Conservation (phyloP, 352 stramenopile genomes). For the Pythium utonaiense region DNA sequence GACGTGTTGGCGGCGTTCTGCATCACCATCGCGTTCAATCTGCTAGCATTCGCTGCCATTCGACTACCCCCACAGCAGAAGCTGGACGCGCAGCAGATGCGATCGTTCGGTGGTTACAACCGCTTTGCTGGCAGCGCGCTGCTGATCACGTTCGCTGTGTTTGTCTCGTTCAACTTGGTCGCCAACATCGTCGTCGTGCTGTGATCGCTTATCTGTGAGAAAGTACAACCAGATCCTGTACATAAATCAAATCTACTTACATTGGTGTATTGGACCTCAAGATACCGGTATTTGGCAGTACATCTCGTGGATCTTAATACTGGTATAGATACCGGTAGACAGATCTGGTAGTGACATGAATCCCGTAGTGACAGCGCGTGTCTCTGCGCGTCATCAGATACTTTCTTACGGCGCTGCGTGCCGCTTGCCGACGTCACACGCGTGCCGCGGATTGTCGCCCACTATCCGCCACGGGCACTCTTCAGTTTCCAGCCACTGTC, state of each 20-base stretch:
- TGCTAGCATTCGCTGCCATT: neutral
- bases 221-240: too few species aligned
- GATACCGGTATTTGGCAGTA: neutral
- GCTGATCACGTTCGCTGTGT: neutral
- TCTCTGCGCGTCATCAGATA: too few species aligned
- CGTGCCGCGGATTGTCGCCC: neutral
- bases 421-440: neutral
- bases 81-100: constrained; percentile 32
- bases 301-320: neutral
- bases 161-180: neutral
- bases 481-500: neutral
- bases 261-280: too few species aligned
- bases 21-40: neutral
- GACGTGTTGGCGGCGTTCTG: neutral
- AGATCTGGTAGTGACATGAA: neutral
- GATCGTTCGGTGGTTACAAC: constrained; percentile 24
- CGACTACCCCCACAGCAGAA: constrained; percentile 12
- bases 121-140: neutral
- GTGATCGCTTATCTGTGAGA: too few species aligned
- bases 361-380: neutral
- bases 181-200: neutral
- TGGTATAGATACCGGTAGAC: neutral
- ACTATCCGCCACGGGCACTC: neutral
- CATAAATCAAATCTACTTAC: too few species aligned
- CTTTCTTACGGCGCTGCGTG: neutral